Percentiles rank a stretch among this genome's conserved stretches.
Evolutionary conservation across 2,329 filamentous ascomycete genomes (phyloP).

Genomic region (Penicillium brasilianum): DNA sequence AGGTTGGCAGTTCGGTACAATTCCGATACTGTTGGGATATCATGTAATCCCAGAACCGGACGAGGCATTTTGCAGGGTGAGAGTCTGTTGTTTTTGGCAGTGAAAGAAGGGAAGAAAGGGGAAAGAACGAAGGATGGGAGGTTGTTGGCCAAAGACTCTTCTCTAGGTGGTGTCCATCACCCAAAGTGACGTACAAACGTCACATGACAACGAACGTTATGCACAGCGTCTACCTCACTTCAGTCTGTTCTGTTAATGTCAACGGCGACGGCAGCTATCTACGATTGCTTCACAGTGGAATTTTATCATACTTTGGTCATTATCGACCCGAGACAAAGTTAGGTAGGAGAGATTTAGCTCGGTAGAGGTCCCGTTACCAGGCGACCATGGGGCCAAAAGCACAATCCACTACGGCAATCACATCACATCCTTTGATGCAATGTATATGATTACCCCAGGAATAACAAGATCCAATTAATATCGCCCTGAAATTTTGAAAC

Average conservation of each 20-base stretch:
- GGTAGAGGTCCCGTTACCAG: neutral
- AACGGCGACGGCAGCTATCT: neutral
- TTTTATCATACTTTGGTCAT: neutral
- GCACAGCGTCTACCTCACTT: neutral
- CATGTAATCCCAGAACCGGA: conserved; percentile 32
- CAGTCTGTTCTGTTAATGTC: too few relatives aligned
- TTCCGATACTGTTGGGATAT: conserved; percentile 53
- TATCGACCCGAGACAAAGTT: too few relatives aligned
- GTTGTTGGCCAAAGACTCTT: neutral
- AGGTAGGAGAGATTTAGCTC: too few relatives aligned
- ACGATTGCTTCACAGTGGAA: too few relatives aligned
- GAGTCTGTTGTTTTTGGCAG: neutral
- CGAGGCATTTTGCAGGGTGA: conserved; percentile 24
- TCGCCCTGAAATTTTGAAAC: neutral
- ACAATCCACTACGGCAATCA: neutral
- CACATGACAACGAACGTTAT: neutral
- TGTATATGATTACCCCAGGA: neutral
- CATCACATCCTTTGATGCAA: neutral
- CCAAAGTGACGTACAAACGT: neutral
- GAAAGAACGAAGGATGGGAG: neutral
- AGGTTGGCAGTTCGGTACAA: conserved; percentile 69
- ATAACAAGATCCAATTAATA: neutral
- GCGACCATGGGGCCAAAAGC: neutral
- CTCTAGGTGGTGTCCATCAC: neutral
- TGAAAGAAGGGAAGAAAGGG: neutral